These are phyloP conservation scores for Quercus lobata DNA, from an alignment of 331 rosid species.

Conservation along the genomic window DNA sequence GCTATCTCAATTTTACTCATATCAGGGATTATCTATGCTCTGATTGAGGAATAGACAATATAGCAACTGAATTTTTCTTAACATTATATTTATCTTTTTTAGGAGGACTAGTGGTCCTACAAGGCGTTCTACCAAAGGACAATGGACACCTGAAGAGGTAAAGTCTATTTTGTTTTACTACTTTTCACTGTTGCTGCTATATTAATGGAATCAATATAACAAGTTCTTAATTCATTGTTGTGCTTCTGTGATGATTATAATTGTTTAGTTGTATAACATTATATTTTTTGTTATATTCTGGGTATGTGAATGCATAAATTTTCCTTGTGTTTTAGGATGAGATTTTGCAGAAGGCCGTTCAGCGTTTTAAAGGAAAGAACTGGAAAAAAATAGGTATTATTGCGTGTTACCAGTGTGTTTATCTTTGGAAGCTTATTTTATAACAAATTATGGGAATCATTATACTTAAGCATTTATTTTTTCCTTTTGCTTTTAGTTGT, in stretches of 20 bases:
- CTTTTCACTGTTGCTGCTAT: neutral
- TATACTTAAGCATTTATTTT: neutral
- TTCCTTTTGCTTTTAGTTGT: too few species aligned
- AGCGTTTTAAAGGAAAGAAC: slow-evolving; percentile 93
- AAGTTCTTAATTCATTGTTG: neutral
- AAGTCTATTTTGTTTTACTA: slow-evolving; percentile 1
- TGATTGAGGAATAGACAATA: slow-evolving; percentile 13
- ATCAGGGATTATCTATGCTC: neutral
- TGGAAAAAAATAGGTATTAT: slow-evolving; percentile 96
- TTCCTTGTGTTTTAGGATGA: slow-evolving; percentile 64
- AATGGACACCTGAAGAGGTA: slow-evolving; percentile 97
- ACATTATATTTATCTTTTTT: slow-evolving; percentile 13
- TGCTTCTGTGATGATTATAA: neutral
- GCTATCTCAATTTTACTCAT: neutral
- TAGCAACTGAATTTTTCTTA: slow-evolving; percentile 14
- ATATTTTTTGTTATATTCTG: neutral
- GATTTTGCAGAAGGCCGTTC: slow-evolving; percentile 74
- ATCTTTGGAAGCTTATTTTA: neutral
- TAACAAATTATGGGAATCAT: neutral
- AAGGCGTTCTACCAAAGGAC: slow-evolving; percentile 98
- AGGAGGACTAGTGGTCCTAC: slow-evolving; percentile 99
- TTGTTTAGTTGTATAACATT: neutral
- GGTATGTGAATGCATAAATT: slow-evolving; percentile 9
- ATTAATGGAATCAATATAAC: neutral
- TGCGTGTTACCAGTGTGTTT: neutral